Evolutionary conservation across 2,329 filamentous ascomycete genomes (phyloP), one percentile per base, ranked within the genome.

Genomic region (Berkeleyomyces rouxiae): DNA sequence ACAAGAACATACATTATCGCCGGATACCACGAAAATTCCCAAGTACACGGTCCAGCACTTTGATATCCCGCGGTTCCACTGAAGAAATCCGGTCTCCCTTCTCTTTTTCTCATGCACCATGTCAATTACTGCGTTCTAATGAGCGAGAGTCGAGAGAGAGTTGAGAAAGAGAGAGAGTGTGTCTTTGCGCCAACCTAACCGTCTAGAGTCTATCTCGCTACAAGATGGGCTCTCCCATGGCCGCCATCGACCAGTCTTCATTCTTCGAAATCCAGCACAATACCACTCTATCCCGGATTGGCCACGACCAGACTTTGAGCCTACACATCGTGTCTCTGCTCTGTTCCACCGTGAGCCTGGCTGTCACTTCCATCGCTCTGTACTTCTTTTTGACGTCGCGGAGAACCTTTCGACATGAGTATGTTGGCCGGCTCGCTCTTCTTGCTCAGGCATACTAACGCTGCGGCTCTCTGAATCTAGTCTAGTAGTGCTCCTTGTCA

Each of bases 311-410:
- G 47, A 59, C 72, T 49, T 67, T 69, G 4, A 61, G 46, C 1
- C 66, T 72, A 6, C 65, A 69, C 13, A 31, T 70, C 3, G 66
- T 68, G 1, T 71, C 78, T 0, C 67, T 83, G 16, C 67, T 71
- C 3, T 69, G 75, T 33, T 73, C 77, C 3, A 72, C 75, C 0
- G 64, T 83, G 66, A 88, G 85, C 67, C 73, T 88, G 40, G 61
- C 78, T 2, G 76, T 81, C 9, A 79, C 79, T 0, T 67, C 82
- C 5, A 69, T 81, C 39, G 78, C 83, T 1, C 78, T 86, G 47
- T 87, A 85, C 72, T 90, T 85, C 83, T 90, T 91, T 69, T 75
- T 82, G 63, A 79, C 82, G 66, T 90, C 90, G 85, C 79, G 82
- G 67, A 80, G 86, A 68, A 83, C 79, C 66, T 91, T 90, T 71